These are phyloP conservation scores for Mucor irregularis DNA, from an alignment of 371 early-diverging fungal genomes.

Conservation along the genomic window DNA sequence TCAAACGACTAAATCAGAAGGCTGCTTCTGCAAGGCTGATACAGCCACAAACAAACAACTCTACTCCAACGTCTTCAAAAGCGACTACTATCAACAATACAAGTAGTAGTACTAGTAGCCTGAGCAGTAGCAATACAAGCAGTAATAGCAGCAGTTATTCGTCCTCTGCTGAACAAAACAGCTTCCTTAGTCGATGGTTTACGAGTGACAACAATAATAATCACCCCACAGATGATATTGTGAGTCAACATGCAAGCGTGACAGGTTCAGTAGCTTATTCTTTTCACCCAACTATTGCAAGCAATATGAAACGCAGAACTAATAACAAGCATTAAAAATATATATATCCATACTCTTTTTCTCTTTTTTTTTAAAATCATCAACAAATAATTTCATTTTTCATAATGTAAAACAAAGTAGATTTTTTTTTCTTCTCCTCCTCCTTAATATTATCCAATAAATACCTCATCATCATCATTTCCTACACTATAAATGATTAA, in stretches of 20 bases:
- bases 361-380: too few species aligned
- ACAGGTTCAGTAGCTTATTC: conserved; percentile 7
- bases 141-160: neutral
- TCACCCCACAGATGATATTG: neutral
- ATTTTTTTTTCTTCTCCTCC: too few species aligned
- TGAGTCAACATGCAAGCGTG: neutral
- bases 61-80: neutral
- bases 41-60: neutral
- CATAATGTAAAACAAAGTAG: too few species aligned
- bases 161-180: conserved; percentile 4
- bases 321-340: neutral
- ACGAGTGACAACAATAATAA: neutral
- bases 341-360: too few species aligned
- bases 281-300: conserved; percentile 15
- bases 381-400: too few species aligned
- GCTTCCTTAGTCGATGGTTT: conserved; percentile 18
- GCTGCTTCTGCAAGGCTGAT: neutral
- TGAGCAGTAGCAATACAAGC: conserved; percentile 6
- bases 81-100: neutral
- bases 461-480: too few species aligned
- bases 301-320: conserved; percentile 5
- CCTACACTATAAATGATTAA: too few species aligned
- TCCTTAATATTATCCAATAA: too few species aligned
- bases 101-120: neutral
- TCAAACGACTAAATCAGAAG: conserved; percentile 26